Evolutionary conservation across 768 basidiomycete species (phyloP), one percentile per base, ranked within the genome.

Genomic region (Pholiota microspora): DNA sequence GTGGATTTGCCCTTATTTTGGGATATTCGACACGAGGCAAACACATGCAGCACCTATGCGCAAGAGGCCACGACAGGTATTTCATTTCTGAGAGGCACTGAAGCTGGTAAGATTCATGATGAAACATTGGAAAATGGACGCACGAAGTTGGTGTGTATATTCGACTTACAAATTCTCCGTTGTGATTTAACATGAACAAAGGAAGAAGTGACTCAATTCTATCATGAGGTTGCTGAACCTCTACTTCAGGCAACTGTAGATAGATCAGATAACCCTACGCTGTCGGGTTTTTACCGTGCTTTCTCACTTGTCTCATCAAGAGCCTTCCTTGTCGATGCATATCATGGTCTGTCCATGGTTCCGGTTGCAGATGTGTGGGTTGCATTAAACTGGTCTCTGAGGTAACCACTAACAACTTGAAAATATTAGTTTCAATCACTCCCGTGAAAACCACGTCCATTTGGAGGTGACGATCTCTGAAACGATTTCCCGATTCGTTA

Each of bases 331-430:
- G 82, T 93, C 56, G 93, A 95, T 68, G 77, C 81, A 6, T 94
- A 83, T 64, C 91, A 92, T 65, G 83, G 84, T 5, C 72, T 94
- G 15, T 80, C 88, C 1, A 88, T 96, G 80, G 89, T 92, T 16
- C 92, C 93, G 3, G 80, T 93, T 58, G 90, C 90, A 28, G 93
- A 94, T 71, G 79, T 80, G 88, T 91, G 65, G 68, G 85, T 79
- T 10, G 18, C 29, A 31, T 16, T 40, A 53, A 15, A 31, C 47
- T 46, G 44, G 1, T 56, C 45, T 46, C 45, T 25, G 13, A 57
- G 18, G 24, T 16, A 46, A 25, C 28, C 29, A 60, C n/a, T 57
- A 40, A 44, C 28, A 54, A 63, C 25, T 47, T 24, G 29, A 34
- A 53, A 56, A 54, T 49, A 62, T 49, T 24, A 91, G 89, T 49